phyloP scores from a whole-genome alignment of 441 rosid genomes.

The Populus trichocarpa region DNA sequence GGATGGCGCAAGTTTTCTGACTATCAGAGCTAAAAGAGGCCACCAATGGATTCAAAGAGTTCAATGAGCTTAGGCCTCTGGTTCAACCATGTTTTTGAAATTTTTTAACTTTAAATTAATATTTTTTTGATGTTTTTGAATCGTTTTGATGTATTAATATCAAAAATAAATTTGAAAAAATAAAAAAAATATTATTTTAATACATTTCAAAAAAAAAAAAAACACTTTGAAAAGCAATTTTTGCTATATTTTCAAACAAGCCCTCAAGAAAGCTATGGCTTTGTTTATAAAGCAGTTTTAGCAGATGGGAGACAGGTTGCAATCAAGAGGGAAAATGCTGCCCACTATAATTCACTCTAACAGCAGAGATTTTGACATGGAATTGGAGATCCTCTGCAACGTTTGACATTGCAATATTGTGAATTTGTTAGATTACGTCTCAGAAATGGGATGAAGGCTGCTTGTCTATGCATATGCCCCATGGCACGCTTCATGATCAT shows the following conservation, averaged over 20 bases:
- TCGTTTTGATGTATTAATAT: too few relatives aligned
- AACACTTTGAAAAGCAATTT: too few relatives aligned
- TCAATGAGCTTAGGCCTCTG: conserved; percentile 48
- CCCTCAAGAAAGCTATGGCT: conserved; percentile 82
- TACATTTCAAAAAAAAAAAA: too few relatives aligned
- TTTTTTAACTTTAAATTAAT: too few relatives aligned
- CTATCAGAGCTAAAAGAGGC: conserved; percentile 87
- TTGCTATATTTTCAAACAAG: too few relatives aligned
- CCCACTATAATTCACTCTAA: conserved; percentile 88
- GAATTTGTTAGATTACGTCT: conserved; percentile 84
- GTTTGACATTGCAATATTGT: conserved; percentile 76
- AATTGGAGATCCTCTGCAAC: conserved; percentile 69
- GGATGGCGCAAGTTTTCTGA: conserved; percentile 67
- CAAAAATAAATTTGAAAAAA: too few relatives aligned
- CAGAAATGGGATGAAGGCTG: conserved; percentile 86
- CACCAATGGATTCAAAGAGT: conserved; percentile 90
- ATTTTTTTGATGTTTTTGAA: too few relatives aligned
- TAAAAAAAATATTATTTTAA: too few relatives aligned
- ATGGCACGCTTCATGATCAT: conserved; percentile 75
- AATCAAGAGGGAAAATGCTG: conserved; percentile 88
- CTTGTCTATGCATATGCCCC: conserved; percentile 74
- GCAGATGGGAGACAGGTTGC: conserved; percentile 82
- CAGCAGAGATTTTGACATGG: conserved; percentile 71
- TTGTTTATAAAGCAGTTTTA: conserved; percentile 78
- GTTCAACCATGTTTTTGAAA: too few relatives aligned